These are phyloP conservation scores for Mycena chlorophos DNA, from an alignment of 768 basidiomycete genomes.

Conservation along the genomic window DNA sequence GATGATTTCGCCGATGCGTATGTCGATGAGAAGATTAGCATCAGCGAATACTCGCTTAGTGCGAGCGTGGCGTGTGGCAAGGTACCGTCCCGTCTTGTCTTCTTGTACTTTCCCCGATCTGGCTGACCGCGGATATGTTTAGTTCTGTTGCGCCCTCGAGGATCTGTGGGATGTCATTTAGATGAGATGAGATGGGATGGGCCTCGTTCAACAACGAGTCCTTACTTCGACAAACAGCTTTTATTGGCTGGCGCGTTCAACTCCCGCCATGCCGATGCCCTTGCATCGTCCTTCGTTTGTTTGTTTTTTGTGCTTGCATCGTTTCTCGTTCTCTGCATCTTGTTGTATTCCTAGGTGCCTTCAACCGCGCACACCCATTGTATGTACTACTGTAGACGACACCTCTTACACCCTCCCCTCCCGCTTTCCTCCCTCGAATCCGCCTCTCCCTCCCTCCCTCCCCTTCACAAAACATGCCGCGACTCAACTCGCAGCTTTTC, in stretches of 20 bases:
- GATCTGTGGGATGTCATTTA: conserved; percentile 71
- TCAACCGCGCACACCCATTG: neutral
- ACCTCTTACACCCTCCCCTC: neutral
- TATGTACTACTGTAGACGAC: neutral
- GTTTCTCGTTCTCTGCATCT: neutral
- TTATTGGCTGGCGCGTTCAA: conserved; percentile 15
- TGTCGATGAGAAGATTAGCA: conserved; percentile 95
- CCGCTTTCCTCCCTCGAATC: neutral
- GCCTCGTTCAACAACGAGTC: neutral
- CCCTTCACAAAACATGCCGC: neutral
- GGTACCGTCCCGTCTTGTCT: no score
- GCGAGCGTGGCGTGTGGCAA: conserved; percentile 97
- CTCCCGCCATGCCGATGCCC: conserved; percentile 9
- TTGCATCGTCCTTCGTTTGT: no score
- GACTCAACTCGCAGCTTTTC: conserved; percentile 1
- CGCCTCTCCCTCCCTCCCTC: neutral
- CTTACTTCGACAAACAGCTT: neutral
- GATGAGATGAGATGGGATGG: no score
- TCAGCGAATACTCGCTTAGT: conserved; percentile 91
- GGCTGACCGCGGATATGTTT: neutral
- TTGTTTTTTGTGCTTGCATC: neutral
- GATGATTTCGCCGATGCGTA: conserved; percentile 96
- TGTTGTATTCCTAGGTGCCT: conserved; percentile 1
- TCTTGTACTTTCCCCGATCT: conserved; percentile 5
- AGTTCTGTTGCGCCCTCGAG: conserved; percentile 92